phyloP scores from a whole-genome alignment of 2,329 filamentous ascomycete genomes.

The Fusarium sp. region DNA sequence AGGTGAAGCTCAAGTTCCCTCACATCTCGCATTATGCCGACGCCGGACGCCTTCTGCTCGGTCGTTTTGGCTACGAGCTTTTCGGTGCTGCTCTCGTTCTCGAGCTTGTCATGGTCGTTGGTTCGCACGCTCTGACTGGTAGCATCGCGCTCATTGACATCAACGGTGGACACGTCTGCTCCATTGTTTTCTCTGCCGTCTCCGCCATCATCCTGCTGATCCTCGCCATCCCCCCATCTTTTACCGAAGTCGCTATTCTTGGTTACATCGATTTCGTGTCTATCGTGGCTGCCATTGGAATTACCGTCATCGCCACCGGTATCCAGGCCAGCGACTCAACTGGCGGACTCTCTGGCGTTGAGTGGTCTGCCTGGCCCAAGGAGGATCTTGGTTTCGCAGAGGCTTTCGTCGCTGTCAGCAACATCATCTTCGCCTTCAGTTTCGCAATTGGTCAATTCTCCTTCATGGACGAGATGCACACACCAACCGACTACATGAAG shows the following conservation, averaged over 20 bases:
- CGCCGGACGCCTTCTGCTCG: slow-evolving; percentile 69
- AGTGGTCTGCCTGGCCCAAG: slow-evolving; percentile 62
- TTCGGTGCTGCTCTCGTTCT: slow-evolving; percentile 71
- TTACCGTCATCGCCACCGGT: slow-evolving; percentile 75
- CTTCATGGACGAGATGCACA: slow-evolving; percentile 46
- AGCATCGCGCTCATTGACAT: slow-evolving; percentile 76
- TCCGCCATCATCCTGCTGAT: slow-evolving; percentile 61
- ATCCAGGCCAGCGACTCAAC: slow-evolving; percentile 54
- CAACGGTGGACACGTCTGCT: slow-evolving; percentile 62
- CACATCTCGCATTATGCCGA: slow-evolving; percentile 58
- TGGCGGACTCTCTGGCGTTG: slow-evolving; percentile 51
- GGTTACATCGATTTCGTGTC: slow-evolving; percentile 66
- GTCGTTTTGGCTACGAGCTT: slow-evolving; percentile 71
- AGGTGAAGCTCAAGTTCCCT: slow-evolving; percentile 65
- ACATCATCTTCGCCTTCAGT: slow-evolving; percentile 60
- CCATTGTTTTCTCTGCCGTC: slow-evolving; percentile 56
- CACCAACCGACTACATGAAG: slow-evolving; percentile 54
- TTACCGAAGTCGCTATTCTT: slow-evolving; percentile 51
- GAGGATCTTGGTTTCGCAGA: slow-evolving; percentile 62
- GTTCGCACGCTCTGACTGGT: slow-evolving; percentile 78
- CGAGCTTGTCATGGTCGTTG: slow-evolving; percentile 78
- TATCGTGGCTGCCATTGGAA: slow-evolving; percentile 66
- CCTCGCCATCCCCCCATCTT: slow-evolving; percentile 62
- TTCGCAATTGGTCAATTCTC: slow-evolving; percentile 43
- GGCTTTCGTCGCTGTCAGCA: slow-evolving; percentile 71